Evolutionary conservation across 73 alveolate species (phyloP).

Genomic region (Paramecium sonneborni): DNA sequence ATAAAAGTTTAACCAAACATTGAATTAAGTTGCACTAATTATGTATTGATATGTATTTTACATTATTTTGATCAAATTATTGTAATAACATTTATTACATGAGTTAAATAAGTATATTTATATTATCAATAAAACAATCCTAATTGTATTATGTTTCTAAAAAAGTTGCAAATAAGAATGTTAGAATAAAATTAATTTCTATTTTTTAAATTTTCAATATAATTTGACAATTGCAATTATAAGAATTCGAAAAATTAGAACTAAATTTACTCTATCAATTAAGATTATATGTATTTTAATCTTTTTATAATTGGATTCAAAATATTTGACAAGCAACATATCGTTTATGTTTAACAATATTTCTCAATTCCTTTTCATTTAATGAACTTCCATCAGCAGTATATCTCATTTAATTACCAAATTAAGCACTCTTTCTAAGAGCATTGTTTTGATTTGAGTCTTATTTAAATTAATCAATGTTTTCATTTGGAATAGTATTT

Average conservation of each 20-base stretch:
- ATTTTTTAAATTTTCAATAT: too few relatives aligned
- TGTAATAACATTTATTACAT: too few relatives aligned
- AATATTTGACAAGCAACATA: conserved; percentile 29
- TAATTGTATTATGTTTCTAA: too few relatives aligned
- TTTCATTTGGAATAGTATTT: neutral
- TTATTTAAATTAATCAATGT: neutral
- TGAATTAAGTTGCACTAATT: too few relatives aligned
- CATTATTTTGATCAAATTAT: too few relatives aligned
- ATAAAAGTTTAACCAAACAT: neutral
- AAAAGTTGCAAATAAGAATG: too few relatives aligned
- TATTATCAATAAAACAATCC: too few relatives aligned
- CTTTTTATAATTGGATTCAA: neutral
- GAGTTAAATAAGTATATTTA: too few relatives aligned
- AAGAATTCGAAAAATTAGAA: neutral
- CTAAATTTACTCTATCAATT: neutral
- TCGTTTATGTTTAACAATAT: neutral
- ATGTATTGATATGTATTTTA: too few relatives aligned
- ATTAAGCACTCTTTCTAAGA: neutral
- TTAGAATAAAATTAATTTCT: too few relatives aligned
- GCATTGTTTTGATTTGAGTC: neutral
- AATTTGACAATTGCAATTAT: too few relatives aligned
- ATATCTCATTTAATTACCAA: neutral
- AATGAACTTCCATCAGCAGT: neutral
- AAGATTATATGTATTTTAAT: neutral
- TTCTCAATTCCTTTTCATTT: conserved; percentile 19